Evolutionary conservation across 2,329 filamentous ascomycete genomes (phyloP).

Genomic region (Sporothrix brasiliensis): DNA sequence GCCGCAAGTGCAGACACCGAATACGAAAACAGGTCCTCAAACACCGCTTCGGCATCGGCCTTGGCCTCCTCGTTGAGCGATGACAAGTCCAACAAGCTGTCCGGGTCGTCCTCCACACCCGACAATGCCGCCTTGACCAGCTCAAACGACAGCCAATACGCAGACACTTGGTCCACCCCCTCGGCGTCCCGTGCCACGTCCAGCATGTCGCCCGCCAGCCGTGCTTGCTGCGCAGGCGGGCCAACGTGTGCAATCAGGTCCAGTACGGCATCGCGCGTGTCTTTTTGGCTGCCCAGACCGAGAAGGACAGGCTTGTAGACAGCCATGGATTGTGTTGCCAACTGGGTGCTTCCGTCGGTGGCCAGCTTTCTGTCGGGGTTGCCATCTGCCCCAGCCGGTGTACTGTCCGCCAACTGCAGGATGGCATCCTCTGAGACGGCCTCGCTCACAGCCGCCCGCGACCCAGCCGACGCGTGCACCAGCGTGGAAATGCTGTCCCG

Average conservation of each 20-base stretch:
- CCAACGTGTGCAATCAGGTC: slow-evolving; percentile 61
- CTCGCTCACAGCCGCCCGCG: slow-evolving; percentile 41
- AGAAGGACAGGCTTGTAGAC: slow-evolving; percentile 65
- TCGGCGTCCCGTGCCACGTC: slow-evolving; percentile 62
- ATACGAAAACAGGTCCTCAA: slow-evolving; percentile 69
- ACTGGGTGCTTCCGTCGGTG: background rate
- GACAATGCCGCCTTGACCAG: slow-evolving; percentile 63
- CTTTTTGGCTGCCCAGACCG: slow-evolving; percentile 65
- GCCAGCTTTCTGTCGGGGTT: background rate
- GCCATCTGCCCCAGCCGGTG: too few species aligned
- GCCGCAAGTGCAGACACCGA: slow-evolving; percentile 65
- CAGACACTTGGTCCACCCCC: slow-evolving; percentile 64
- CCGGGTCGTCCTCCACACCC: slow-evolving; percentile 55
- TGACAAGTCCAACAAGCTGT: slow-evolving; percentile 67
- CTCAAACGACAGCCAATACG: slow-evolving; percentile 79
- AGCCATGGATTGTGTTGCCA: background rate
- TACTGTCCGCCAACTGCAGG: background rate
- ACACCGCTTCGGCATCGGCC: slow-evolving; percentile 49
- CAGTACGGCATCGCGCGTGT: slow-evolving; percentile 60
- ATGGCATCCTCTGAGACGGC: slow-evolving; percentile 39
- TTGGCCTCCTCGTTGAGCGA: slow-evolving; percentile 40
- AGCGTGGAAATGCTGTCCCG: slow-evolving; percentile 69
- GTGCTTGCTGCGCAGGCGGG: slow-evolving; percentile 60
- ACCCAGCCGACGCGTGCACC: slow-evolving; percentile 42
- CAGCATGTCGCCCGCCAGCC: slow-evolving; percentile 67